Evolutionary conservation across 352 stramenopile species (phyloP).

Genomic region (Phytophthora sansomeana): DNA sequence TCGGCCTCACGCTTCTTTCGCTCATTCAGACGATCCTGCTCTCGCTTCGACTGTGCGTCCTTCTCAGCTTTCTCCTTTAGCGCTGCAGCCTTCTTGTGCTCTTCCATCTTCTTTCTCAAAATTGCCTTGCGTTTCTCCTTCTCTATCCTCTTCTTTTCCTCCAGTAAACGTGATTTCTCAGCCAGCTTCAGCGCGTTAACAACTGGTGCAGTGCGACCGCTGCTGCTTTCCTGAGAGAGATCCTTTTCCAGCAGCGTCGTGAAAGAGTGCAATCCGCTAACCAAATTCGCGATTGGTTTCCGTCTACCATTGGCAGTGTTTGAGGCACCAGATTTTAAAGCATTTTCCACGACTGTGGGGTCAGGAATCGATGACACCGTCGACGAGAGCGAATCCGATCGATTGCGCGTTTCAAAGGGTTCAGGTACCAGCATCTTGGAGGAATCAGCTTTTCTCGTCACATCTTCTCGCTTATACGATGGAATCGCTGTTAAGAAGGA

Average conservation of each 20-base stretch:
- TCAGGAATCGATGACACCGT: constrained; percentile 63
- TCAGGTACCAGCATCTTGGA: not conserved
- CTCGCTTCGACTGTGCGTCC: constrained; percentile 66
- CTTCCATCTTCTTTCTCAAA: constrained; percentile 75
- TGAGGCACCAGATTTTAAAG: constrained; percentile 24
- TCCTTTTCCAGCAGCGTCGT: constrained; percentile 74
- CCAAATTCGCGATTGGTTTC: constrained; percentile 63
- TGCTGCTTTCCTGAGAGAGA: constrained; percentile 36
- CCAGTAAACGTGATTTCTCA: constrained; percentile 64
- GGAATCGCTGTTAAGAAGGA: not conserved
- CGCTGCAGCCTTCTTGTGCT: constrained; percentile 73
- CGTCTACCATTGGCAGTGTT: constrained; percentile 26
- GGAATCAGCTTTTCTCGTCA: not conserved
- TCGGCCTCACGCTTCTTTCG: constrained; percentile 77
- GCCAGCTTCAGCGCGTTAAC: constrained; percentile 80
- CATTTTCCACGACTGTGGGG: constrained; percentile 38
- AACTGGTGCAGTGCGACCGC: constrained; percentile 49
- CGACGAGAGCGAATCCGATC: constrained; percentile 59
- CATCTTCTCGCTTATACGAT: not conserved
- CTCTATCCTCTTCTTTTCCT: constrained; percentile 76
- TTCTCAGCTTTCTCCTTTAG: constrained; percentile 83
- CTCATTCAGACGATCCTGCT: constrained; percentile 71
- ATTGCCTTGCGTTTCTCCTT: constrained; percentile 71
- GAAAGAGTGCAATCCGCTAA: constrained; percentile 81
- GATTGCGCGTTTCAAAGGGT: constrained; percentile 7